Conservation (phyloP, 345 rosid genomes). For the Tarenaya hassleriana region DNA sequence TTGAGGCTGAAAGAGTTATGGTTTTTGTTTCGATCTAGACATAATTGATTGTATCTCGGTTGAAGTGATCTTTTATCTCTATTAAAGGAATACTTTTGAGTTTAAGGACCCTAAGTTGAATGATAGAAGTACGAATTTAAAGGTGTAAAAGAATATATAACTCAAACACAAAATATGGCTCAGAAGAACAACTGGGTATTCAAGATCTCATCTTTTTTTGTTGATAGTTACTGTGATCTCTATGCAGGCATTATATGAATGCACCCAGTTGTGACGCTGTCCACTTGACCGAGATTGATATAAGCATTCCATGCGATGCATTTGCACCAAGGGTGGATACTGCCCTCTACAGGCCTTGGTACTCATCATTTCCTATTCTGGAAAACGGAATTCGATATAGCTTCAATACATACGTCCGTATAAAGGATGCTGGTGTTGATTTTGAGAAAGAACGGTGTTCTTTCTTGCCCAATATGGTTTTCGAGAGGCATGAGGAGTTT, state of each 20-base stretch:
- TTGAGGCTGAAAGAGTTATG: neutral
- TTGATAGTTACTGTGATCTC: slow-evolving; percentile 15
- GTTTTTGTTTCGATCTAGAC: slow-evolving; percentile 1
- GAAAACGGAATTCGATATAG: slow-evolving; percentile 61
- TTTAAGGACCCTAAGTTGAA: too few species aligned
- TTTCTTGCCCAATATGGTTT: slow-evolving; percentile 68
- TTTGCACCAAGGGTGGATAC: slow-evolving; percentile 64
- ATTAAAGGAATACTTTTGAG: too few species aligned
- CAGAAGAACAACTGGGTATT: neutral
- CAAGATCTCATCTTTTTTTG: slow-evolving; percentile 3
- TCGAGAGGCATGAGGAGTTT: slow-evolving; percentile 73
- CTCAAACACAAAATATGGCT: too few species aligned
- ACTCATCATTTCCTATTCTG: slow-evolving; percentile 58
- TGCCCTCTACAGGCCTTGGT: slow-evolving; percentile 67
- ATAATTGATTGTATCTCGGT: neutral
- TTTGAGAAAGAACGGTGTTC: slow-evolving; percentile 42
- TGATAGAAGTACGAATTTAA: too few species aligned
- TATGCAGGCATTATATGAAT: slow-evolving; percentile 68
- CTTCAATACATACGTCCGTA: slow-evolving; percentile 68
- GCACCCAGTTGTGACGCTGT: slow-evolving; percentile 78
- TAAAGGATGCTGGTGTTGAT: slow-evolving; percentile 34
- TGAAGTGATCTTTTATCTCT: too few species aligned
- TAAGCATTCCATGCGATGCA: slow-evolving; percentile 66
- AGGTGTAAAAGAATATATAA: too few species aligned
- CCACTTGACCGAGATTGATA: slow-evolving; percentile 77